Evolutionary conservation across 2,329 filamentous ascomycete genomes (phyloP).

Genomic region (Bertia moriformis): DNA sequence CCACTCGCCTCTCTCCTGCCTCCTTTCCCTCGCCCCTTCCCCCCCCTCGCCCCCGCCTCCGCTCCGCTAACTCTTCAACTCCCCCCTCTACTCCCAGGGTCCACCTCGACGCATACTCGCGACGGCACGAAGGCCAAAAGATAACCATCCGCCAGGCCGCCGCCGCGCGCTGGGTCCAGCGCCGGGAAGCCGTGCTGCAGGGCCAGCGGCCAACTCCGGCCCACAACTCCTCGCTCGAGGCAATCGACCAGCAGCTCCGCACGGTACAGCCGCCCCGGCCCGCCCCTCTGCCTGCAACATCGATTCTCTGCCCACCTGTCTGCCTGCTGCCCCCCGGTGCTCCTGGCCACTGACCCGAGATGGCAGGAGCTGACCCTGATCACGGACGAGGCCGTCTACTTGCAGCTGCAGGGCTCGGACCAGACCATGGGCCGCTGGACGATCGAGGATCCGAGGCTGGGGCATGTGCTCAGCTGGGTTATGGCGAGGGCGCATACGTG

Average conservation of each 20-base stretch:
- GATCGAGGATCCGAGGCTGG: conserved; percentile 43
- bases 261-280: conserved; percentile 25
- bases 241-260: conserved; percentile 41
- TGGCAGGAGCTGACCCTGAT: conserved; percentile 38
- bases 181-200: conserved; percentile 35
- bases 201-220: conserved; percentile 30
- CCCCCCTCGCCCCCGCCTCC: conserved; percentile 2
- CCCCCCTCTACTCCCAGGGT: conserved; percentile 31
- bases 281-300: conserved; percentile 1
- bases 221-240: conserved; percentile 31
- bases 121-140: conserved; percentile 49
- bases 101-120: conserved; percentile 41
- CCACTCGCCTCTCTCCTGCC: too few relatives aligned
- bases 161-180: conserved; percentile 42
- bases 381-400: conserved; percentile 43
- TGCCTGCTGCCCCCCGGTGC: neutral
- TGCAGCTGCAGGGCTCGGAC: conserved; percentile 36
- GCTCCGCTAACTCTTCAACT: conserved; percentile 4
- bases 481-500: neutral
- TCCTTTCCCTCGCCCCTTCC: too few relatives aligned
- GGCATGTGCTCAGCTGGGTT: conserved; percentile 43
- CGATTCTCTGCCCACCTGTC: neutral
- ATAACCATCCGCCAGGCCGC: conserved; percentile 47
- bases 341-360: neutral
- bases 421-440: conserved; percentile 43